Evolutionary conservation across 345 rosid species (phyloP).

Genomic region (Linum tenue): DNA sequence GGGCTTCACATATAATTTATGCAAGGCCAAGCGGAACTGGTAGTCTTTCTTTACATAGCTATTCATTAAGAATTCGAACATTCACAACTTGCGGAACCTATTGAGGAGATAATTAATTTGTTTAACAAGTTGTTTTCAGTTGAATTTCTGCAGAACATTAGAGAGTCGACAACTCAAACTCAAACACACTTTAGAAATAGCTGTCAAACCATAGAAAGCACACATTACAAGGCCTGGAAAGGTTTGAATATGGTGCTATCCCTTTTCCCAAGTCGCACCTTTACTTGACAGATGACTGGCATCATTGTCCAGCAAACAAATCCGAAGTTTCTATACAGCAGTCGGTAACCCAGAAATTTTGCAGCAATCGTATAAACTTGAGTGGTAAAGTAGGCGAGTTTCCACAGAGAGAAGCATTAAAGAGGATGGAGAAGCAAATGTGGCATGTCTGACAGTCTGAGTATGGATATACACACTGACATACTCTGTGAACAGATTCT

Average conservation of each 20-base stretch:
- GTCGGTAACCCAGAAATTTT: not conserved
- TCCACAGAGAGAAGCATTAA: too few relatives aligned
- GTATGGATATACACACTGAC: too few relatives aligned
- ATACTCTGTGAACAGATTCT: too few relatives aligned
- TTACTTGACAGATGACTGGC: not conserved
- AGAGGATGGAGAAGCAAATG: too few relatives aligned
- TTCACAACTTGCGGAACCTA: not conserved
- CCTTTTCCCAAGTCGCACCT: not conserved
- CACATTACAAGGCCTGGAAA: not conserved
- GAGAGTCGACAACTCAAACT: too few relatives aligned
- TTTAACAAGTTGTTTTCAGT: not conserved
- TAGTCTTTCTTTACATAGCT: not conserved
- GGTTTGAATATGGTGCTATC: not conserved
- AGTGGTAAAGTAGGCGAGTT: too few relatives aligned
- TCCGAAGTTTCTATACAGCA: not conserved
- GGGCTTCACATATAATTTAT: not conserved
- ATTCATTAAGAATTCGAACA: too few relatives aligned
- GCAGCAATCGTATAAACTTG: not conserved
- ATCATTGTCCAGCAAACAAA: not conserved
- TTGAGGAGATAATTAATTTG: not conserved
- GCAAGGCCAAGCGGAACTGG: not conserved
- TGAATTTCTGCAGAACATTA: too few relatives aligned
- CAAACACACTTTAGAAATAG: too few relatives aligned
- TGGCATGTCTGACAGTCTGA: too few relatives aligned
- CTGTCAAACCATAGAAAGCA: not conserved